phyloP scores from a whole-genome alignment of 768 basidiomycete species.

The Russula abietina region DNA sequence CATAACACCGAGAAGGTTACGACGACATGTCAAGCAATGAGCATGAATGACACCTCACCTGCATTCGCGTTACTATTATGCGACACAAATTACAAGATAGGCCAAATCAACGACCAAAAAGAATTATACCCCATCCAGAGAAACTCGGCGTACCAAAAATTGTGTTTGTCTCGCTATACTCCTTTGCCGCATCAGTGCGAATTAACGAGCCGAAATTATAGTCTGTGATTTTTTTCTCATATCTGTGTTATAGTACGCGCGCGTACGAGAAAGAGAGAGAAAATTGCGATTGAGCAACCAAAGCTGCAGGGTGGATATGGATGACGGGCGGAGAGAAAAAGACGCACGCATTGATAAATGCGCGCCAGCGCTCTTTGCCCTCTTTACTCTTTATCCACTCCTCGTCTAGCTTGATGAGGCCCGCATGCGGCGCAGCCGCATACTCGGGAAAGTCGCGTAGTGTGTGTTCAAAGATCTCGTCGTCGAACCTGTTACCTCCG shows the following conservation, averaged over 20 bases:
- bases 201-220: slow-evolving; percentile 97
- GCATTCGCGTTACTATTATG: slow-evolving; percentile 62
- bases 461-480: slow-evolving; percentile 82
- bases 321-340: neutral
- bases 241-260: slow-evolving; percentile 39
- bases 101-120: neutral
- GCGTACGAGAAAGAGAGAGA: neutral
- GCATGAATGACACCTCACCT: slow-evolving; percentile 37
- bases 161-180: slow-evolving; percentile 88
- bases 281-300: neutral
- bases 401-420: slow-evolving; percentile 66
- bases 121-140: neutral
- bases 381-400: slow-evolving; percentile 84
- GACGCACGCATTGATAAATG: slow-evolving; percentile 70
- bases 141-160: slow-evolving; percentile 68
- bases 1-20: neutral
- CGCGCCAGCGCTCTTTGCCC: slow-evolving; percentile 88
- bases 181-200: slow-evolving; percentile 66
- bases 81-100: neutral
- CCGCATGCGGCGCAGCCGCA: slow-evolving; percentile 33
- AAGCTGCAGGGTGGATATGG: neutral
- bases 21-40: neutral
- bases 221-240: slow-evolving; percentile 86
- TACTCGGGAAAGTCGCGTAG: slow-evolving; percentile 78
- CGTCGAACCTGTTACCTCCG: slow-evolving; percentile 49